These are phyloP conservation scores for Phytophthora ramorum DNA, from an alignment of 352 stramenopile species.

Conservation along the genomic window DNA sequence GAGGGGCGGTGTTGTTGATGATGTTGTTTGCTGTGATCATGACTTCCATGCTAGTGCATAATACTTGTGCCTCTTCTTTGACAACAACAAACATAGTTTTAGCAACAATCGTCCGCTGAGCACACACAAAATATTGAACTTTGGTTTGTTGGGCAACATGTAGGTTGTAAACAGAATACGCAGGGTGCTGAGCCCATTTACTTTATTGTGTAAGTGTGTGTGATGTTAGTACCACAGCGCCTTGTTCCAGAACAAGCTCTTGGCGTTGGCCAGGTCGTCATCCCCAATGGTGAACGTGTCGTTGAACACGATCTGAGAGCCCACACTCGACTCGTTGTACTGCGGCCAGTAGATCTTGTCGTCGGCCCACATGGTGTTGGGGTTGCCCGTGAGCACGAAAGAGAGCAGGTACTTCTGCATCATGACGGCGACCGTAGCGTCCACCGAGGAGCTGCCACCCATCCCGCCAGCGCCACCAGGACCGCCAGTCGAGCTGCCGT, in stretches of 20 bases:
- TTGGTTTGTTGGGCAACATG: too few relatives aligned
- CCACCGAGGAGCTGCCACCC: slow-evolving; percentile 14
- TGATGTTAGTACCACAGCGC: slow-evolving; percentile 34
- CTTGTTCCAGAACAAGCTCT: slow-evolving; percentile 38
- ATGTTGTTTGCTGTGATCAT: too few relatives aligned
- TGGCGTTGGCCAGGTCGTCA: slow-evolving; percentile 27
- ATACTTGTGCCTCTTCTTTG: too few relatives aligned
- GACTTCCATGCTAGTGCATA: too few relatives aligned
- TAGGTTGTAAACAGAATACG: too few relatives aligned
- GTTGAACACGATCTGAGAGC: slow-evolving; percentile 39
- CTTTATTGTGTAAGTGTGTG: too few relatives aligned
- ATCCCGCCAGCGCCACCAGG: slow-evolving; percentile 5
- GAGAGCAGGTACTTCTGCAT: slow-evolving; percentile 41
- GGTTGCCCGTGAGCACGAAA: slow-evolving; percentile 35
- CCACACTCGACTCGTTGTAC: slow-evolving; percentile 22
- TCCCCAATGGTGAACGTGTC: slow-evolving; percentile 29
- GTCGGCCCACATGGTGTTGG: slow-evolving; percentile 28
- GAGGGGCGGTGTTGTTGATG: too few relatives aligned
- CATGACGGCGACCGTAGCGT: slow-evolving; percentile 22
- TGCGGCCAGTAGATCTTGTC: slow-evolving; percentile 39
- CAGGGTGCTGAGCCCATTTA: too few relatives aligned
- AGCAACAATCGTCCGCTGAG: too few relatives aligned
- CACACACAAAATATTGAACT: too few relatives aligned
- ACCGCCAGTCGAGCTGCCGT: slow-evolving; percentile 15
- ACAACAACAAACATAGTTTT: too few relatives aligned